A percentile compares a stretch with the other conserved stretches of the same genome.
Conservation (phyloP, 2,329 filamentous ascomycete species). For the Botrytis aclada region DNA sequence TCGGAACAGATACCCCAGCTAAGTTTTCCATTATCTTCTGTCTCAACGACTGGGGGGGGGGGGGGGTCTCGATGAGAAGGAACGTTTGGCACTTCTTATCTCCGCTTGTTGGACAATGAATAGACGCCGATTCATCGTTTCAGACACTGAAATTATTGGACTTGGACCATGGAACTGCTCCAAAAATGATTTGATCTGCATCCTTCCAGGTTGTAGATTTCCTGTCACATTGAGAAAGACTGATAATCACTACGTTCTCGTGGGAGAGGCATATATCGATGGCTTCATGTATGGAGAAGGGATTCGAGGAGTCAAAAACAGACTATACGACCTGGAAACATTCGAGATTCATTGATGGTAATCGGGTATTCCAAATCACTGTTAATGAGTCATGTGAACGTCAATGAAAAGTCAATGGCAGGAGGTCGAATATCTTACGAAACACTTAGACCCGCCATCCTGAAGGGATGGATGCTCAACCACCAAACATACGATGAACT, state of each 20-base stretch:
- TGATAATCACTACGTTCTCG: slow-evolving; percentile 23
- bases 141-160: slow-evolving; percentile 21
- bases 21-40: slow-evolving; percentile 4
- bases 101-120: slow-evolving; percentile 31
- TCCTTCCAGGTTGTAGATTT: slow-evolving; percentile 32
- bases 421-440: background rate
- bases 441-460: background rate
- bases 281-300: slow-evolving; percentile 33
- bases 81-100: slow-evolving; percentile 26
- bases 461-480: background rate
- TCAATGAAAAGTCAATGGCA: background rate
- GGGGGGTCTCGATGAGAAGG: slow-evolving; percentile 18
- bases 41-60: background rate
- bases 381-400: background rate
- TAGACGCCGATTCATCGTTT: slow-evolving; percentile 27
- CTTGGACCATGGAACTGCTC: slow-evolving; percentile 26
- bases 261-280: slow-evolving; percentile 35
- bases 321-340: slow-evolving; percentile 10
- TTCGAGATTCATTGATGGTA: slow-evolving; percentile 31
- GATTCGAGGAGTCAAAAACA: slow-evolving; percentile 22
- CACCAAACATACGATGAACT: background rate
- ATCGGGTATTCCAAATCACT: background rate
- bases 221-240: slow-evolving; percentile 30
- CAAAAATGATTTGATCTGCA: slow-evolving; percentile 28
- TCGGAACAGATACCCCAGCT: slow-evolving; percentile 2